Percentiles rank a stretch among this genome's conserved stretches.
These are phyloP conservation scores for Nitzschia sp. DNA, from an alignment of 108 stramenopile species.

Conservation along the genomic window DNA sequence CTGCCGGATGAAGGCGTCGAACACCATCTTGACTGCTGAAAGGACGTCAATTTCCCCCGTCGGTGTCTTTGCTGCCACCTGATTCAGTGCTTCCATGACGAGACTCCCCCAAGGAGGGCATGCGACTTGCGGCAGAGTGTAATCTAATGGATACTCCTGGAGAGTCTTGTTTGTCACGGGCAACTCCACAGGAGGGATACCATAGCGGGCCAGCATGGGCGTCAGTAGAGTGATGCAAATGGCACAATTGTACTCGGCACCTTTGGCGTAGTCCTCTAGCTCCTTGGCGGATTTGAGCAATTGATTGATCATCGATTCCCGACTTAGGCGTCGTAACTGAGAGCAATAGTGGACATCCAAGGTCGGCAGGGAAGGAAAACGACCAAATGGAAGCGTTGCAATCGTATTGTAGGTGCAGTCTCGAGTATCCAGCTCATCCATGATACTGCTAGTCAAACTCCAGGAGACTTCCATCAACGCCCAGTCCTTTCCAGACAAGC, in stretches of 20 bases:
- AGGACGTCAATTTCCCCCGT: constrained; percentile 35
- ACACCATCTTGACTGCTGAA: constrained; percentile 54
- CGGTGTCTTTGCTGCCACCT: constrained; percentile 38
- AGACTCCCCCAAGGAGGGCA: constrained; percentile 83
- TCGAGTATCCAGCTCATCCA: constrained; percentile 67
- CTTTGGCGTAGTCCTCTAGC: constrained; percentile 81
- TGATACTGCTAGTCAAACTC: constrained; percentile 58
- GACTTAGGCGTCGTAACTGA: constrained; percentile 72
- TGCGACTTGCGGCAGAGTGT: constrained; percentile 65
- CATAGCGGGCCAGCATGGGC: constrained; percentile 67
- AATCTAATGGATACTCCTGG: constrained; percentile 83
- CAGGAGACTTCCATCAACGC: constrained; percentile 69
- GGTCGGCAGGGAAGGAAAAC: constrained; percentile 77
- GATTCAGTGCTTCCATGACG: constrained; percentile 73
- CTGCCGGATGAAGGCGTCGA: constrained; percentile 73
- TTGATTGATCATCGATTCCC: constrained; percentile 79
- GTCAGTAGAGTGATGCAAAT: constrained; percentile 69
- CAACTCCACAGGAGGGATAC: constrained; percentile 49
- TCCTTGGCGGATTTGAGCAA: constrained; percentile 79
- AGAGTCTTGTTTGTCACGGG: constrained; percentile 63
- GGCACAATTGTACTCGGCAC: constrained; percentile 78
- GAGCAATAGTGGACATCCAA: constrained; percentile 86
- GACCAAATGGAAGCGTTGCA: constrained; percentile 55
- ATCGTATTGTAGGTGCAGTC: constrained; percentile 66
- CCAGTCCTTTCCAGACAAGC: constrained; percentile 66